Evolutionary conservation across 768 basidiomycete genomes (phyloP).

Genomic region (Neoboletus magnificus): DNA sequence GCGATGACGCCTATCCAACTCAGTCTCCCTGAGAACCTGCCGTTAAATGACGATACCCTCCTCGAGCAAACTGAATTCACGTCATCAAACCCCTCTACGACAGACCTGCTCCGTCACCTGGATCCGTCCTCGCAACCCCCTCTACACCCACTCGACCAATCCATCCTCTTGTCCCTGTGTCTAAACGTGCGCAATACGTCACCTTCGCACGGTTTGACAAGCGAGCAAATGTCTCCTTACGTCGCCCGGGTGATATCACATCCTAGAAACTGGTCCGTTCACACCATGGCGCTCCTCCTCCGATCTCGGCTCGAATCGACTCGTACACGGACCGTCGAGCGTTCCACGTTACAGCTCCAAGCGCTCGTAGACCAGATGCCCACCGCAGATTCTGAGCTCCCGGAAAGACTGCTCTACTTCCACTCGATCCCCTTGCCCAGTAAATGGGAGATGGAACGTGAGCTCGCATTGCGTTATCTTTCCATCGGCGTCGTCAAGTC

Average conservation of each 20-base stretch:
- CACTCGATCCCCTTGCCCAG: constrained; percentile 81
- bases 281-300: constrained; percentile 93
- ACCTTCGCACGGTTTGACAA: constrained; percentile 85
- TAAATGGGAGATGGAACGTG: constrained; percentile 91
- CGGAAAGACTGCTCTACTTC: constrained; percentile 77
- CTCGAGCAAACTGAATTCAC: constrained; percentile 93
- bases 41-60: constrained; percentile 93
- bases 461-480: constrained; percentile 81
- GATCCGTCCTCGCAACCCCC: constrained; percentile 83
- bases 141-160: constrained; percentile 91
- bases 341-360: constrained; percentile 88
- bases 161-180: constrained; percentile 86
- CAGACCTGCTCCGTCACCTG: constrained; percentile 60
- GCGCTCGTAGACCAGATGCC: constrained; percentile 97
- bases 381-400: constrained; percentile 67
- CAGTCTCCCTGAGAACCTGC: constrained; percentile 71
- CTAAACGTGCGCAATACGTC: constrained; percentile 88
- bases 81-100: constrained; percentile 53
- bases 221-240: constrained; percentile 91
- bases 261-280: constrained; percentile 92
- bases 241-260: constrained; percentile 85
- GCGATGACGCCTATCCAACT: constrained; percentile 2
- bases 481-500: constrained; percentile 84
- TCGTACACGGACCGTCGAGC: constrained; percentile 89
- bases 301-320: constrained; percentile 87